Evolutionary conservation across 805 yeast genomes (phyloP), one percentile per base, ranked within the genome.

Genomic region (Pichia insulana): DNA sequence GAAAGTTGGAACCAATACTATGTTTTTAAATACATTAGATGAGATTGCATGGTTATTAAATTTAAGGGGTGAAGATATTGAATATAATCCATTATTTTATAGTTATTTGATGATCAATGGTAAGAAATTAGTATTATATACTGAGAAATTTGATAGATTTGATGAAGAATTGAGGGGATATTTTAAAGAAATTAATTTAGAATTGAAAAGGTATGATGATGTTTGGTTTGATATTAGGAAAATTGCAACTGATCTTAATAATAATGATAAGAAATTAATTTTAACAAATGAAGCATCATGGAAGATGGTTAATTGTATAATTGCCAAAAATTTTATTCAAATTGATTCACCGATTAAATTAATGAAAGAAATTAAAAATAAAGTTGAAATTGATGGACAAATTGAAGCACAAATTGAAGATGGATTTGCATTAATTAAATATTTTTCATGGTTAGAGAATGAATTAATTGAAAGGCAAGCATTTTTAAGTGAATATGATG

Each of bases 1-100:
- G 61, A 64, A 56, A 26, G 44, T 50, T 41, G 52, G 51, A 3
- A 49, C 54, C 12, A 39, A 50, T 7, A 50, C 59, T 1, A 32
- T 64, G 41, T 65, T 74, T 10, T 58, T 73, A 7, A 63, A 69
- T 43, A 68, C 76, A 4, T 63, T 89, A 40, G 97, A 90, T 64
- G 96, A 89, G 51, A 76, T 88, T 48, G 92, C 95, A 7, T 89
- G 96, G 96, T 63, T 88, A 34, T 73, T 88, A 56, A 90, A 90
- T 56, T 64, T 90, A 43, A 76, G 98, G 49, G 69, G 70, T 33
- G 49, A 58, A 39, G 80, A 75, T 54, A 75, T 75, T 44, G 73
- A 70, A 38, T 75, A 52, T 57, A 74, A 73, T 50, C 80, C 80
- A 3, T 68, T 75, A 15, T 75, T 75, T 50, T 74, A 63, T 59